Evolutionary conservation across 1,284 basidiomycete genomes (phyloP), one percentile per base, ranked within the genome.

Genomic region (Sanguinoderma infundibulare): DNA sequence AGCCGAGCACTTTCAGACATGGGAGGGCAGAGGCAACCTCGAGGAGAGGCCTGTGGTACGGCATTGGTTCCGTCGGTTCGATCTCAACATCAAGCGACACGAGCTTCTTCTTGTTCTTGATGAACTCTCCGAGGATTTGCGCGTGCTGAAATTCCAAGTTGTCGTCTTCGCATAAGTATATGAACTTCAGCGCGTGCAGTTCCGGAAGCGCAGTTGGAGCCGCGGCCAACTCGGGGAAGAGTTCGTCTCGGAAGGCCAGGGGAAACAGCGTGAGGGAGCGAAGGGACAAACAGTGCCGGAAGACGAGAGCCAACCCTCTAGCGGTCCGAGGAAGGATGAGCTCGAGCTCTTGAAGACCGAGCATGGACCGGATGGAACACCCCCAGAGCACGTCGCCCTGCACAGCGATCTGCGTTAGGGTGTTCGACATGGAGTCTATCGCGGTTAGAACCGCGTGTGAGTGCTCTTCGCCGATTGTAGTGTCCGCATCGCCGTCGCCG

Each of bases 301-400:
- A 26, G 8, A 44, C 42, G 4, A 44, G 42, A 15, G 42, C 42
- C 24, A 44, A 24, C 12, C 42, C 42, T 5, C 42, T 24, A 1
- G 51, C 39, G 10, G 53, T 44, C n/a, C 12, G 17, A 1, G 52
- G 52, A 9, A 53, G 52, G 22, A 40, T 44, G 14, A 55, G 14
- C 17, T 55, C 53, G 22, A 55, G 39, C 40, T 55, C 53, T 12
- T 44, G 53, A 2, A 55, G 53, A 12, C n/a, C 53, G 10, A 34
- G 28, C 20, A 34, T 30, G 3, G 53, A 55, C n/a, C 39, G 53
- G 40, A 44, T 28, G 22, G 30, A 20, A n/a, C 40, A 40, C 32
- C 30, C 53, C 53, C 42, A 44, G 12, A 44, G 24, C 22, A 26
- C 4, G 3, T 44, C 42, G 22, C 42, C 42, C 9, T 22, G 12